Evolutionary conservation across 1,139 yeast species (phyloP).

Genomic region (Candida frijolesensis): DNA sequence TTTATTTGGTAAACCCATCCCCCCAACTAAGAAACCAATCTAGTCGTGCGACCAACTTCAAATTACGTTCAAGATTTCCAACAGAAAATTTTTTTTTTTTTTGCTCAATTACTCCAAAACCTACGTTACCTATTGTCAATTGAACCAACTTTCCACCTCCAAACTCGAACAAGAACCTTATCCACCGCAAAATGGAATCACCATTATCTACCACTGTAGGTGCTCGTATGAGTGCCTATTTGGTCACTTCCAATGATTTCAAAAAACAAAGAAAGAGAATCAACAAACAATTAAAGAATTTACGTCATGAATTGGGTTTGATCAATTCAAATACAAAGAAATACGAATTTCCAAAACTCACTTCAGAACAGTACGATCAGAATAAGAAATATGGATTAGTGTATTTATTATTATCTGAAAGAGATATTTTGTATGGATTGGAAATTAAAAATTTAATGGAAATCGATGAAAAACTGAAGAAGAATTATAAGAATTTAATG

Average conservation of each 20-base stretch:
- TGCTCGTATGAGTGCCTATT: slow-evolving; percentile 48
- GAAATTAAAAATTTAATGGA: slow-evolving; percentile 63
- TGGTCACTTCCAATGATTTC: slow-evolving; percentile 54
- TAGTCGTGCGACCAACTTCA: background rate
- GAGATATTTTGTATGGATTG: slow-evolving; percentile 68
- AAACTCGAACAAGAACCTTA: background rate
- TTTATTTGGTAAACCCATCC: background rate
- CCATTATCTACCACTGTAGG: slow-evolving; percentile 51
- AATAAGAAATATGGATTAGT: slow-evolving; percentile 51
- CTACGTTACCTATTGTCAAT: background rate
- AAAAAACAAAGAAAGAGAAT: slow-evolving; percentile 50
- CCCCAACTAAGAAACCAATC: background rate
- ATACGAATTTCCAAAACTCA: slow-evolving; percentile 45
- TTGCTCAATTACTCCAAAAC: background rate
- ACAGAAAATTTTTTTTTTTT: background rate
- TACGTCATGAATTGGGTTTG: slow-evolving; percentile 59
- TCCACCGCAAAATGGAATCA: slow-evolving; percentile 24
- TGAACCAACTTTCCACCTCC: background rate
- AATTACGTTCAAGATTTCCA: background rate
- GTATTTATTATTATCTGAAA: slow-evolving; percentile 60
- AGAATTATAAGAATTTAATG: slow-evolving; percentile 55
- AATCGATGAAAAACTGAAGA: slow-evolving; percentile 42
- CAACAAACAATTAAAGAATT: slow-evolving; percentile 51
- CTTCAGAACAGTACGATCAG: slow-evolving; percentile 46
- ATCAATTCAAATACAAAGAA: slow-evolving; percentile 61